Evolutionary conservation across 768 basidiomycete species (phyloP), one percentile per base, ranked within the genome.

Genomic region (Amanita rubescens): DNA sequence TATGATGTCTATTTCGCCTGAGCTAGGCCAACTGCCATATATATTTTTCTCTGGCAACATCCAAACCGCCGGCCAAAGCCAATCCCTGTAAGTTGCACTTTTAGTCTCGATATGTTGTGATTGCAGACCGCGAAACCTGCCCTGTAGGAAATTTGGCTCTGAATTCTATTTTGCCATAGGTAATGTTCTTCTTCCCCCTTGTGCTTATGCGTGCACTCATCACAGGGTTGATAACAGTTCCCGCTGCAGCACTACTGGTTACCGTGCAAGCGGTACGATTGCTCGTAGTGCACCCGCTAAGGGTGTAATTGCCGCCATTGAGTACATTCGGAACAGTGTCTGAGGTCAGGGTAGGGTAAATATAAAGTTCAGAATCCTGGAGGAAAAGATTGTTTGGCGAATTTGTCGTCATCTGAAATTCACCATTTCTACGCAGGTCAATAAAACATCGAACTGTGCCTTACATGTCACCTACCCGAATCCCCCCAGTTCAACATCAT

Each of bases 61-160:
- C 80, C 83, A 85, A 20, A 88, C 71, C 0, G 81, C 79, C 5
- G 87, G 87, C 82, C 84, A 87, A 66, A 88, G 78, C 85, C 86
- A 89, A 60, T 78, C 75, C 0, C 73, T 73, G 54, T 24, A 15
- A 5, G 22, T 5, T 6, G 7, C 5, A 12, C 22, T 46, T 14
- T 33, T 19, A 25, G 4, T 66, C 15, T 35, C 25, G n/a, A n/a
- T 33, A 32, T 22, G 44, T 17, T 9, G 73, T 11, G 67, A 64
- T 69, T 33, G 19, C 19, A 17, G 62, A 60, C 65, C 76, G 80
- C 20, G 37, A 3, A 30, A 66, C 71, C 45, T 51, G 71, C 56
- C 82, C 82, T 19, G 68, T 66, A 0, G 85, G 84, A 37, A 87
- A 60, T 62, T 80, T 82, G 0, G 87, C 87, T 0, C 72, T 68